Percentiles rank a stretch among this genome's conserved stretches.
phyloP scores from a whole-genome alignment of 495 filamentous ascomycete species.

The Sordaria brevicollis region DNA sequence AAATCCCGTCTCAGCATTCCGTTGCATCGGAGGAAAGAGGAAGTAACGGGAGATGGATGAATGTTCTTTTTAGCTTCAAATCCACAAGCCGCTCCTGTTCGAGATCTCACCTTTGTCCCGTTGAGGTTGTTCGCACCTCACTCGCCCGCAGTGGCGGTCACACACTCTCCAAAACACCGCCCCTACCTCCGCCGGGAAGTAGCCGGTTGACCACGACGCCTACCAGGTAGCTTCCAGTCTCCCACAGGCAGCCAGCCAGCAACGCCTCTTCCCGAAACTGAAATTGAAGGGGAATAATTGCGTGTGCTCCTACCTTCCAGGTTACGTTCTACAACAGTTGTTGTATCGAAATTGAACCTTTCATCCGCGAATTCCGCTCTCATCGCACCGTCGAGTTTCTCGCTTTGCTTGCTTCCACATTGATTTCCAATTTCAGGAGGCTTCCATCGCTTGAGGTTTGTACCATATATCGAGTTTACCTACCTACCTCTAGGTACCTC shows the following conservation, averaged over 20 bases:
- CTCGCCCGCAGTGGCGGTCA: neutral
- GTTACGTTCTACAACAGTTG: neutral
- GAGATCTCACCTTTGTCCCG: neutral
- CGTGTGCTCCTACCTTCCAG: neutral
- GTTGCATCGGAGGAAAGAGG: neutral
- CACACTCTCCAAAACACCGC: neutral
- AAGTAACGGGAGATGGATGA: neutral
- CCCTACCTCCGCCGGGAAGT: neutral
- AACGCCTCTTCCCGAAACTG: neutral
- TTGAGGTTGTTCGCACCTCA: neutral
- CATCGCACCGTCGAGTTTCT: neutral
- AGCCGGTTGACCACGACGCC: neutral
- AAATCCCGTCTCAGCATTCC: neutral
- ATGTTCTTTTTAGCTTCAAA: neutral
- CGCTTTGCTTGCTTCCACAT: too few relatives aligned
- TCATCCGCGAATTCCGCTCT: neutral
- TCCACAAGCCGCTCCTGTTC: neutral
- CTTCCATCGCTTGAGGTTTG: neutral
- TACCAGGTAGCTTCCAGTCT: neutral
- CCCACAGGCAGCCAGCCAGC: neutral
- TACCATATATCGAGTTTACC: neutral
- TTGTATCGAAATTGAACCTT: neutral
- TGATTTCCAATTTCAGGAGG: neutral
- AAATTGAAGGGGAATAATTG: neutral
- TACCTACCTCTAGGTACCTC: too few relatives aligned